Conservation (phyloP, 2,329 filamentous ascomycete species). For the Fusarium zealandicum region DNA sequence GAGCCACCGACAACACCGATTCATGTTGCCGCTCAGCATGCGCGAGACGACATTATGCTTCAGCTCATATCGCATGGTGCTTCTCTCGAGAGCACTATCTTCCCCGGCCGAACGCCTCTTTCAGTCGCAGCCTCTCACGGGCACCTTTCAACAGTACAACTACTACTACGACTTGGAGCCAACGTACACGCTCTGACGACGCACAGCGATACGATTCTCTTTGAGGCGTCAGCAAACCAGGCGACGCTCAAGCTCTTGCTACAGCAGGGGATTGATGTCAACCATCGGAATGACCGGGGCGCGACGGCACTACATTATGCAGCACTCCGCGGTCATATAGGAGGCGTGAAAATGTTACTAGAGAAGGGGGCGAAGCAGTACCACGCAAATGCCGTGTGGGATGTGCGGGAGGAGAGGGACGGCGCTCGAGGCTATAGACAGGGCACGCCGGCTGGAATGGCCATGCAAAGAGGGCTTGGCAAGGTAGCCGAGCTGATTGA, state of each 20-base stretch:
- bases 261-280: constrained; percentile 39
- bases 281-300: constrained; percentile 39
- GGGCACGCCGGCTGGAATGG: constrained; percentile 41
- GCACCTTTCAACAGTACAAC: constrained; percentile 38
- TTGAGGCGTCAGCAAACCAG: constrained; percentile 38
- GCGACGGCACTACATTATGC: constrained; percentile 42
- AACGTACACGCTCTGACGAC: constrained; percentile 37
- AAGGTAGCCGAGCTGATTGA: constrained; percentile 42
- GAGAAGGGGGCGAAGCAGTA: constrained; percentile 39
- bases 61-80: constrained; percentile 38
- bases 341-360: constrained; percentile 33
- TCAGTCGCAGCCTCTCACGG: constrained; percentile 39
- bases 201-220: constrained; percentile 39
- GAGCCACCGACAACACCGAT: constrained; percentile 40
- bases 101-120: constrained; percentile 39
- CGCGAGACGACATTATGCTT: constrained; percentile 38
- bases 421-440: constrained; percentile 36
- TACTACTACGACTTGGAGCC: constrained; percentile 38
- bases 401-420: constrained; percentile 41
- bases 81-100: constrained; percentile 39
- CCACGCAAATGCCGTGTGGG: constrained; percentile 41
- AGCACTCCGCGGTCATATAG: constrained; percentile 38
- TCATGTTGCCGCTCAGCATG: constrained; percentile 40
- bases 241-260: constrained; percentile 39
- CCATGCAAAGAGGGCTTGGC: constrained; percentile 38